Percentiles rank a stretch among this genome's conserved stretches.
Evolutionary conservation across 331 rosid species (phyloP).

Genomic region (Arachis monticola): DNA sequence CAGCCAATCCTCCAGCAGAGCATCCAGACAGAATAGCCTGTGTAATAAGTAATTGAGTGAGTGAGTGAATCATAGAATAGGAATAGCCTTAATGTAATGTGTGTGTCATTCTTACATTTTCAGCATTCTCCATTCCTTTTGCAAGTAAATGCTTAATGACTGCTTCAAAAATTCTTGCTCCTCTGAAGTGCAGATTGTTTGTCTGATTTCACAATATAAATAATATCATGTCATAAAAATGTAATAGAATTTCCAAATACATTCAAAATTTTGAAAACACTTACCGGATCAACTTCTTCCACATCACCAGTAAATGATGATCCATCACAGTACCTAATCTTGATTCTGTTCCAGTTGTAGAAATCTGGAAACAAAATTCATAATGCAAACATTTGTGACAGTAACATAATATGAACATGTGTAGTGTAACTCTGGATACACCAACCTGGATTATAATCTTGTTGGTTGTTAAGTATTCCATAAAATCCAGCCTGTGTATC

Average conservation of each 20-base stretch:
- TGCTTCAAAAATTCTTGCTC: slow-evolving; percentile 67
- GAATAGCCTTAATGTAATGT: too few species aligned
- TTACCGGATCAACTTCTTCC: slow-evolving; percentile 67
- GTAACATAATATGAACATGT: neutral
- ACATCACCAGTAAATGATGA: slow-evolving; percentile 88
- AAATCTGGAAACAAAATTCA: slow-evolving; percentile 54
- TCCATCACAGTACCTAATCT: slow-evolving; percentile 88
- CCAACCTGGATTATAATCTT: slow-evolving; percentile 80
- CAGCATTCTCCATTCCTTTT: slow-evolving; percentile 71
- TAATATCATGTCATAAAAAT: neutral
- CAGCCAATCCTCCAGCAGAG: slow-evolving; percentile 89
- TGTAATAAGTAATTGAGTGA: slow-evolving; percentile 2
- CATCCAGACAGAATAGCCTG: slow-evolving; percentile 93
- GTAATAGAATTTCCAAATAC: slow-evolving; percentile 3
- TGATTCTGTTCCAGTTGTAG: slow-evolving; percentile 81
- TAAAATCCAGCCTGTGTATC: slow-evolving; percentile 47
- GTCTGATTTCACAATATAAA: slow-evolving; percentile 43
- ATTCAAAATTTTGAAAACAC: slow-evolving; percentile 31
- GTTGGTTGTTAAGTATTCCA: slow-evolving; percentile 55
- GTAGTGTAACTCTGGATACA: neutral
- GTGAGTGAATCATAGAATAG: neutral
- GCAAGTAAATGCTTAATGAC: slow-evolving; percentile 65
- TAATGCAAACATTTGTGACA: slow-evolving; percentile 16
- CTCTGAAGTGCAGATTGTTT: slow-evolving; percentile 76
- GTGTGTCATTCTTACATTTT: slow-evolving; percentile 52